These are phyloP conservation scores for Litsea cubeba DNA, from an alignment of 164 flowering plant genomes.

Conservation along the genomic window DNA sequence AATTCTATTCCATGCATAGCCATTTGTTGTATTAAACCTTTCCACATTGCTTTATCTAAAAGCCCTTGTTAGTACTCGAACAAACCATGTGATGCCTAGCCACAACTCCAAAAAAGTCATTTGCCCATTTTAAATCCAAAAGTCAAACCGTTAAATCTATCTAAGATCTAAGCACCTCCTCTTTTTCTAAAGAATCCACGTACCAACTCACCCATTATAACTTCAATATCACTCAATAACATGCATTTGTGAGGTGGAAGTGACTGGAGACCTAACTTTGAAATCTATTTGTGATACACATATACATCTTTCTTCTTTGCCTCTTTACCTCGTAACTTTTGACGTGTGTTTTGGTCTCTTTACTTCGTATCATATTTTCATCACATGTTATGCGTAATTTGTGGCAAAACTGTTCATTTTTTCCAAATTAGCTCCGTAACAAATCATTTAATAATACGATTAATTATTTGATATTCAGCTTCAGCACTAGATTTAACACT, in stretches of 20 bases:
- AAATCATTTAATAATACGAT: too few species aligned
- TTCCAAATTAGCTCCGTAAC: too few species aligned
- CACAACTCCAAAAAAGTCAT: conserved; percentile 6
- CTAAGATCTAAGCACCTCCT: not conserved
- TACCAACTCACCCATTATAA: conserved; percentile 1
- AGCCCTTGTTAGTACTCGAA: conserved; percentile 3
- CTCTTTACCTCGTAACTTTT: conserved; percentile 2
- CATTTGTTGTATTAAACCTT: conserved; percentile 2
- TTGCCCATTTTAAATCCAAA: not conserved
- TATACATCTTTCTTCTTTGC: not conserved
- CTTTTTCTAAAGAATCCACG: not conserved
- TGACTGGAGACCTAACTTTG: conserved; percentile 2
- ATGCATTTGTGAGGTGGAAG: conserved; percentile 4
- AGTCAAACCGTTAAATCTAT: conserved; percentile 1
- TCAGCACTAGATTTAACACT: not conserved
- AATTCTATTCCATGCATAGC: conserved; percentile 7
- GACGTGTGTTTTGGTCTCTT: conserved; percentile 9
- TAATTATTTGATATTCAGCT: too few species aligned
- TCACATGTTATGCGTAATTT: conserved; percentile 5
- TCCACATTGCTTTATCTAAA: conserved; percentile 7
- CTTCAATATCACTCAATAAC: conserved; percentile 6
- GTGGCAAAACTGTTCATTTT: too few species aligned
- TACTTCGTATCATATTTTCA: conserved; percentile 3
- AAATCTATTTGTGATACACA: not conserved
- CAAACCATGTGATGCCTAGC: conserved; percentile 12